Conservation (phyloP, 1,284 basidiomycete genomes). For the Cryptococcus sp. region DNA sequence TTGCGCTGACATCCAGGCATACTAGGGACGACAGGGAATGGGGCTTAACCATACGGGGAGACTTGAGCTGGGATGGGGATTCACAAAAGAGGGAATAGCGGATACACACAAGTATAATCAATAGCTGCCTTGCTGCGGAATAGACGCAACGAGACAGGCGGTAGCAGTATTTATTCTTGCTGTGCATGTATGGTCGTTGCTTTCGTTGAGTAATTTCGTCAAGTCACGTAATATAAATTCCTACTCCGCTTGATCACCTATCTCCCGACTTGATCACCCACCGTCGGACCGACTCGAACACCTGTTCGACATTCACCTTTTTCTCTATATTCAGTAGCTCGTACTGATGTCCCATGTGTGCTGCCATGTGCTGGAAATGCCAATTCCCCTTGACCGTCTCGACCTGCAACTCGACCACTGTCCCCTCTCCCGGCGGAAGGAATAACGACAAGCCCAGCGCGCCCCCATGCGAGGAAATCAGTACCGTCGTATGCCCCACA, state of each 20-base stretch:
- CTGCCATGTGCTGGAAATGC: constrained; percentile 43
- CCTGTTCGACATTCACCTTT: constrained; percentile 28
- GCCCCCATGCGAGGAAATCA: constrained; percentile 39
- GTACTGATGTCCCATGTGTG: constrained; percentile 29
- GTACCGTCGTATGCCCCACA: constrained; percentile 33
- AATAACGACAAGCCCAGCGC: constrained; percentile 39
- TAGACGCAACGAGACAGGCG: too few species aligned
- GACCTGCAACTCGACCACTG: constrained; percentile 37
- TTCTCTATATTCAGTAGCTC: constrained; percentile 15
- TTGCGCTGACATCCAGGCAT: constrained; percentile 8
- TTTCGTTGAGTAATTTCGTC: too few species aligned
- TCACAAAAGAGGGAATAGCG: not conserved
- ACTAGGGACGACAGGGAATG: constrained; percentile 9
- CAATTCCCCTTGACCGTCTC: constrained; percentile 22
- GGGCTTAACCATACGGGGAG: not conserved
- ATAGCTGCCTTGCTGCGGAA: too few species aligned
- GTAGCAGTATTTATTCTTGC: too few species aligned
- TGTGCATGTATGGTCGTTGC: too few species aligned
- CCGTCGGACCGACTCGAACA: constrained; percentile 18
- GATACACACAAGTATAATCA: too few species aligned
- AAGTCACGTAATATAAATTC: too few species aligned
- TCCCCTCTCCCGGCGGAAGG: constrained; percentile 29
- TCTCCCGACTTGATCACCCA: too few species aligned
- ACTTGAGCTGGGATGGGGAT: not conserved
- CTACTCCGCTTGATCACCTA: too few species aligned